Percentiles rank a stretch among this genome's conserved stretches.
Evolutionary conservation across 495 filamentous ascomycete species (phyloP).

Genomic region (Tuber borchii): DNA sequence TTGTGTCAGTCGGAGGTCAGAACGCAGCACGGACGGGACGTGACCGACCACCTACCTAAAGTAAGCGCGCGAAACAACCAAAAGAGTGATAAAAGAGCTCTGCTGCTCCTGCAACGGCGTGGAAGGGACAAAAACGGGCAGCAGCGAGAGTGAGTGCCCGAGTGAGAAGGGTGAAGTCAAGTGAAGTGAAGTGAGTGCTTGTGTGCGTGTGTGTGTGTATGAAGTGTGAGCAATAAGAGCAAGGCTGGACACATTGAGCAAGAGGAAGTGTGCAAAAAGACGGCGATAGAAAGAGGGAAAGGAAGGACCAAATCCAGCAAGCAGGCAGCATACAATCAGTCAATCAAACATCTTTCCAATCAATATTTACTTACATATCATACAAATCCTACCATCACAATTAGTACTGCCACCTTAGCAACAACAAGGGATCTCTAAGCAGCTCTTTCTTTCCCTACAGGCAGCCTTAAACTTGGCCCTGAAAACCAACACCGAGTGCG

Average conservation of each 20-base stretch:
- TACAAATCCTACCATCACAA: not conserved
- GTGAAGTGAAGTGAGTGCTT: not conserved
- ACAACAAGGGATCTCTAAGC: not conserved
- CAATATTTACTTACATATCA: not conserved
- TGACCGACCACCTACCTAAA: constrained; percentile 24
- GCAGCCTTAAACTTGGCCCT: constrained; percentile 37
- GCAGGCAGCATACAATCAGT: not conserved
- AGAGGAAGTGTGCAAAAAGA: not conserved
- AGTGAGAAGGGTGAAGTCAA: constrained; percentile 14
- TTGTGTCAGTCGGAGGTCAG: constrained; percentile 38
- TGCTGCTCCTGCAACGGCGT: constrained; percentile 26
- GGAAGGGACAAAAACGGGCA: constrained; percentile 18
- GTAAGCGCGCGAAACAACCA: constrained; percentile 35
- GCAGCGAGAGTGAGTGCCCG: constrained; percentile 12
- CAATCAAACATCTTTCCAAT: not conserved
- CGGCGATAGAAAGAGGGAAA: not conserved
- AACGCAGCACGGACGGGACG: constrained; percentile 39
- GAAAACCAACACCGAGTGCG: constrained; percentile 37
- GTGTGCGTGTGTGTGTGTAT: not conserved
- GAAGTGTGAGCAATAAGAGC: not conserved
- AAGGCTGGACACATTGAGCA: constrained; percentile 4
- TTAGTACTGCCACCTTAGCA: not conserved
- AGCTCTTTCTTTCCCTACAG: constrained; percentile 4
- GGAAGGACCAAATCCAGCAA: not conserved
- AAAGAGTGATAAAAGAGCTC: constrained; percentile 26